Evolutionary conservation across 371 early-diverging fungal genomes (phyloP), one percentile per base, ranked within the genome.

Genomic region (Haplosporangium sp.): DNA sequence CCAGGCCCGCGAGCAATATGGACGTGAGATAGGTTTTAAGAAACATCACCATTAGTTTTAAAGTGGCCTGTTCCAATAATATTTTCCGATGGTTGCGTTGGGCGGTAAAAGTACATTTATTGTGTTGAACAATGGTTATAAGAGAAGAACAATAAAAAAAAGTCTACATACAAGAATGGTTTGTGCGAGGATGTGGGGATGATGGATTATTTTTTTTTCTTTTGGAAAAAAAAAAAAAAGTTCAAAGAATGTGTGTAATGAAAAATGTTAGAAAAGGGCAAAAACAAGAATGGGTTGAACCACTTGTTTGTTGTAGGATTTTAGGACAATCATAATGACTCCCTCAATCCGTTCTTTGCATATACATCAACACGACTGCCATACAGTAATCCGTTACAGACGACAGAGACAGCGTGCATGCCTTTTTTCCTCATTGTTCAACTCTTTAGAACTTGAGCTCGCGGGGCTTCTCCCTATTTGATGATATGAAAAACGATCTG

Each of bases 381-480:
- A n/a, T 29, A 18, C 38, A 16, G n/a, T 21, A 57, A 5, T 40
- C 55, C 55, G 14, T 20, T n/a, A 21, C 41, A 46, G 46, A 14
- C 50, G 9, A 50, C 16, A 9, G 50, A 50, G 18, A 50, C 16
- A 18, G 18, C 10, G 56, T 51, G 65, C 51, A 65, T 47, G 72
- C 65, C 65, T 61, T 68, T 64, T 74, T 54, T 69, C 54, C 59
- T 65, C 50, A 55, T 60, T 65, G 57, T 55, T 65, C 61, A 16
- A 55, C 62, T 64, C 67, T 77, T 87, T 91, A 94, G 86, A 93
- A 89, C 86, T 91, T 90, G 80, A 95, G 91, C 52, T 85, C 81
- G 92, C 94, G 95, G 84, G 96, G 95, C 85, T 95, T 89, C 88
- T 98, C 98, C 99, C 99, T 99, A 67, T 93, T 86, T 29, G 92